Conservation (phyloP, 1,139 yeast genomes). For the Saccharomyces hybrid region DNA sequence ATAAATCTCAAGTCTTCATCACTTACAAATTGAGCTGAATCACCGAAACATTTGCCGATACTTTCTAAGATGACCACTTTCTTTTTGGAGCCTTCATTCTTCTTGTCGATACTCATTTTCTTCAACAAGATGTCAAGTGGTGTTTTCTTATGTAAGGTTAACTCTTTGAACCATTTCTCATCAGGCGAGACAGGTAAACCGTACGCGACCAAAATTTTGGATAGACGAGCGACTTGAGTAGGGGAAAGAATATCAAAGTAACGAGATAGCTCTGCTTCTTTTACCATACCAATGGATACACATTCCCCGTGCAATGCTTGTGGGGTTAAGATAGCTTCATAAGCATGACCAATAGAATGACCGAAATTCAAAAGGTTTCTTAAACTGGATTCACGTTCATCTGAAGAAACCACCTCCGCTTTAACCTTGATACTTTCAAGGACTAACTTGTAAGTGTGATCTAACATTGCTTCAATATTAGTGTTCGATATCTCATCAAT, state of each 20-base stretch:
- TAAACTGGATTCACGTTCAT: conserved; percentile 92
- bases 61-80: conserved; percentile 75
- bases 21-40: conserved; percentile 74
- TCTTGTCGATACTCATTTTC: conserved; percentile 93
- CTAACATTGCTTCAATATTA: conserved; percentile 58
- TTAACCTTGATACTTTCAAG: conserved; percentile 81
- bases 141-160: conserved; percentile 61
- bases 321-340: conserved; percentile 92
- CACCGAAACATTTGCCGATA: conserved; percentile 85
- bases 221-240: conserved; percentile 84
- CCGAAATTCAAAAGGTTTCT: conserved; percentile 92
- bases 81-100: conserved; percentile 87
- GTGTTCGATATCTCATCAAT: conserved; percentile 36
- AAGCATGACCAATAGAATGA: conserved; percentile 96
- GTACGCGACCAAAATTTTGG: conserved; percentile 76
- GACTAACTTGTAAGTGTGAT: conserved; percentile 71
- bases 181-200: conserved; percentile 74
- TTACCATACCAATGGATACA: conserved; percentile 88
- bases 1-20: conserved; percentile 77
- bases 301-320: conserved; percentile 97
- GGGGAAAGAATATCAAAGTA: conserved; percentile 83
- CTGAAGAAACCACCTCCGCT: conserved; percentile 88
- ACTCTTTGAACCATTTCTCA: conserved; percentile 63
- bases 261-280: conserved; percentile 90
- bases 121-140: conserved; percentile 64